Evolutionary conservation across 2,329 filamentous ascomycete species (phyloP).

Genomic region (Colletotrichum zoysiae): DNA sequence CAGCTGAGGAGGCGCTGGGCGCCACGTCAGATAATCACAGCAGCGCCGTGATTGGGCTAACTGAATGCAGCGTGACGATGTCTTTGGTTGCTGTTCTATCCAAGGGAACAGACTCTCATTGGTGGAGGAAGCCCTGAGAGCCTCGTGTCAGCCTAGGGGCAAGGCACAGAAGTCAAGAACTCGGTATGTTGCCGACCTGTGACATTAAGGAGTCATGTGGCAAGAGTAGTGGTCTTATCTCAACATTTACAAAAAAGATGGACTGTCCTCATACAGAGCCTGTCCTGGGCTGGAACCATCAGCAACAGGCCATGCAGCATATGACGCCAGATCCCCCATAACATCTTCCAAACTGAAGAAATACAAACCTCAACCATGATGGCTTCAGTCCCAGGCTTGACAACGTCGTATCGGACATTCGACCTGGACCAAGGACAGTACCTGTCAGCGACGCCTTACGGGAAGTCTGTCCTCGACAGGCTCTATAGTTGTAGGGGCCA

Average conservation of each 20-base stretch:
- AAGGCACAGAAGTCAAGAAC: background rate
- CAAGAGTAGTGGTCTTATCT: background rate
- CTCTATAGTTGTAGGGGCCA: background rate
- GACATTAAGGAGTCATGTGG: background rate
- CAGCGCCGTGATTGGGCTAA: background rate
- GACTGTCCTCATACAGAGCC: background rate
- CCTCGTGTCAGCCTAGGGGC: background rate
- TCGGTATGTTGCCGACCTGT: background rate
- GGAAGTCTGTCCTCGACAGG: background rate
- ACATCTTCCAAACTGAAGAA: background rate
- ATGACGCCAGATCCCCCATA: background rate
- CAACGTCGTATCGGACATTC: background rate
- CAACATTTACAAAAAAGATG: background rate
- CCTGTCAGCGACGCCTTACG: background rate
- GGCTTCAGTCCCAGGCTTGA: background rate
- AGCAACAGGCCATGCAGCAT: background rate
- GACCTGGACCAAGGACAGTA: background rate
- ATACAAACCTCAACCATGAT: background rate
- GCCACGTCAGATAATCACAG: background rate
- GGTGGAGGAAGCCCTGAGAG: background rate
- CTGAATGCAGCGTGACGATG: background rate
- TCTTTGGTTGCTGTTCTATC: no score
- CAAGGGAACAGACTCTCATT: background rate
- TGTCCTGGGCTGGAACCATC: background rate
- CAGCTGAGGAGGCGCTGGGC: background rate